Conservation (phyloP, 2,329 filamentous ascomycete genomes). For the Colletotrichum godetiae region DNA sequence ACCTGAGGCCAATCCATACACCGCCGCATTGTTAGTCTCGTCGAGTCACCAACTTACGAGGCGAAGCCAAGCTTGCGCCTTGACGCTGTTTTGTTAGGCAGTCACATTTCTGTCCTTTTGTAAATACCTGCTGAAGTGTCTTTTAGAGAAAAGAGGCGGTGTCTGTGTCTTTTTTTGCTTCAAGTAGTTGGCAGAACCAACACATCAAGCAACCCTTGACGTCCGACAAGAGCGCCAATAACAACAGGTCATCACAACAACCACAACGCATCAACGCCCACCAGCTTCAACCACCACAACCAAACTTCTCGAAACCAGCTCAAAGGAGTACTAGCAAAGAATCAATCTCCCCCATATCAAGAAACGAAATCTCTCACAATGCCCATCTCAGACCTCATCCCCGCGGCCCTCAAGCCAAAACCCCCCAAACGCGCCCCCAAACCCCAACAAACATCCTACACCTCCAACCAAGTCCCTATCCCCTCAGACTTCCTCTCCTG, state of each 20-base stretch:
- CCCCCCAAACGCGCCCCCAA: not conserved
- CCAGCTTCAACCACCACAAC: not conserved
- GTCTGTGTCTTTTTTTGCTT: not conserved
- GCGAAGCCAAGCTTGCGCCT: not conserved
- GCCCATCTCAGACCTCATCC: not conserved
- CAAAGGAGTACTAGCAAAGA: not conserved
- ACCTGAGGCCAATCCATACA: not conserved
- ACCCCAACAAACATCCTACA: slow-evolving; percentile 41
- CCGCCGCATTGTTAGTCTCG: not conserved
- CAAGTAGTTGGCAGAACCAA: not conserved
- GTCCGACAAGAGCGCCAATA: not conserved
- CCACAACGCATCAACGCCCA: not conserved
- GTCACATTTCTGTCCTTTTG: not conserved
- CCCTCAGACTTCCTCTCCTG: slow-evolving; percentile 57
- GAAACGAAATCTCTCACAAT: not conserved
- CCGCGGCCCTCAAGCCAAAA: slow-evolving; percentile 6
- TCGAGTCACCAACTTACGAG: not conserved
- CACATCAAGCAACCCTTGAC: not conserved
- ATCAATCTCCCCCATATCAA: no score
- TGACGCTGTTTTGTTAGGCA: not conserved
- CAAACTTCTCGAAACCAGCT: not conserved
- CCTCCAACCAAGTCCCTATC: slow-evolving; percentile 46
- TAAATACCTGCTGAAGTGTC: not conserved
- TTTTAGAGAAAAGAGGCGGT: not conserved
- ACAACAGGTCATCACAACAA: not conserved